Percentiles rank a stretch among this genome's conserved stretches.
Evolutionary conservation across 1,139 yeast genomes (phyloP).

Genomic region (Geotrichum carabidarum): DNA sequence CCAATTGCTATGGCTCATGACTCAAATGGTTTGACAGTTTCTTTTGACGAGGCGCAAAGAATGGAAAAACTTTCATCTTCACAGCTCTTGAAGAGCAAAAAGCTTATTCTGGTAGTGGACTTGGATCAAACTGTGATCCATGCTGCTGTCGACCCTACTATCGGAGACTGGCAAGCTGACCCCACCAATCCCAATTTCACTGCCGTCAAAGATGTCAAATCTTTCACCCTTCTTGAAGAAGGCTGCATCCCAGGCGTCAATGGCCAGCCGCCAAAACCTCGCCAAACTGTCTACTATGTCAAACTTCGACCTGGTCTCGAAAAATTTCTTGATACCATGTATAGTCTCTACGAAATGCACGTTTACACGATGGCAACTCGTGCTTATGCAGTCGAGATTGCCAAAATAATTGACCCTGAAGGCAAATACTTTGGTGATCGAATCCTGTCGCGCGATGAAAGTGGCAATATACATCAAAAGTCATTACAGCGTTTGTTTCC

Average conservation of each 20-base stretch:
- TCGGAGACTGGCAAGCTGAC: conserved; percentile 92
- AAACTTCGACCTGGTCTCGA: conserved; percentile 84
- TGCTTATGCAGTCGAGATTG: conserved; percentile 85
- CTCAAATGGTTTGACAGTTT: conserved; percentile 76
- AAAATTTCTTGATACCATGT: conserved; percentile 60
- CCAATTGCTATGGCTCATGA: conserved; percentile 89
- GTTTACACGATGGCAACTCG: conserved; percentile 99
- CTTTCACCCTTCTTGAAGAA: conserved; percentile 75
- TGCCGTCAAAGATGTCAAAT: conserved; percentile 73
- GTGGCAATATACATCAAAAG: conserved; percentile 87
- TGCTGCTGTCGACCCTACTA: conserved; percentile 96
- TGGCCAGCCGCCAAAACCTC: conserved; percentile 20
- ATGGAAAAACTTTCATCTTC: conserved; percentile 66
- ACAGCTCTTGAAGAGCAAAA: conserved; percentile 56
- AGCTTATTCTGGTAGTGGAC: conserved; percentile 87
- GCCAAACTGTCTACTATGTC: conserved; percentile 55
- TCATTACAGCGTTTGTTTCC: conserved; percentile 86
- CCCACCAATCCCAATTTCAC: conserved; percentile 78
- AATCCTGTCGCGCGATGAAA: conserved; percentile 87
- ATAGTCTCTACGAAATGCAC: conserved; percentile 76
- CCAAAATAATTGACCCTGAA: conserved; percentile 85
- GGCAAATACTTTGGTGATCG: conserved; percentile 86
- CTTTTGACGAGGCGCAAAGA: conserved; percentile 78
- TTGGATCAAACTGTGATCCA: conserved; percentile 96
- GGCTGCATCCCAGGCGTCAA: conserved; percentile 45